phyloP scores from a whole-genome alignment of 2,329 filamentous ascomycete species.

The Xylaria sp. region DNA sequence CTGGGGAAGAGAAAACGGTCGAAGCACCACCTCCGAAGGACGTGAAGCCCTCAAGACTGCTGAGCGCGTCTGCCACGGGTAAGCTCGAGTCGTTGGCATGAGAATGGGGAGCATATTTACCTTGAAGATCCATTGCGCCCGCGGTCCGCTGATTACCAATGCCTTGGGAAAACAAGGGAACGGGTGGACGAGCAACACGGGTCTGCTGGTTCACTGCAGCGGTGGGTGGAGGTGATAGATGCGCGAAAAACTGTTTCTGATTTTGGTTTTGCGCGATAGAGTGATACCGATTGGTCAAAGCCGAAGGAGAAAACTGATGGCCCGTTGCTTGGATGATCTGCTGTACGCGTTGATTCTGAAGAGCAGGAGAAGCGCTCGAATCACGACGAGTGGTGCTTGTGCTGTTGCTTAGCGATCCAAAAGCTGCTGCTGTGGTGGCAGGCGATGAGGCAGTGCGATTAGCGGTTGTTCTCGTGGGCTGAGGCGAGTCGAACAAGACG shows the following conservation, averaged over 20 bases:
- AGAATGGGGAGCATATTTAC: slow-evolving; percentile 47
- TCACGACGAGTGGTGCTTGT: slow-evolving; percentile 47
- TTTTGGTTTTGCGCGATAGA: slow-evolving; percentile 51
- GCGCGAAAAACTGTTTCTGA: slow-evolving; percentile 67
- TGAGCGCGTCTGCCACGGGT: slow-evolving; percentile 57
- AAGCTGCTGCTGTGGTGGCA: slow-evolving; percentile 50
- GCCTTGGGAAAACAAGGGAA: slow-evolving; percentile 72
- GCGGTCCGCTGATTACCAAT: slow-evolving; percentile 54
- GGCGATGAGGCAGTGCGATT: slow-evolving; percentile 51
- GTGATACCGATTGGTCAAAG: slow-evolving; percentile 65
- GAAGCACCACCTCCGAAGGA: slow-evolving; percentile 59
- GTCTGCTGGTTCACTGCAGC: slow-evolving; percentile 62
- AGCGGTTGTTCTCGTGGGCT: slow-evolving; percentile 51
- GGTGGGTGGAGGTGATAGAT: slow-evolving; percentile 66
- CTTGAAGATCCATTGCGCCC: slow-evolving; percentile 62
- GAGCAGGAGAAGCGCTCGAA: slow-evolving; percentile 50
- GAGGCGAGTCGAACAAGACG: slow-evolving; percentile 69
- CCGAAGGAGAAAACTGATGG: slow-evolving; percentile 58
- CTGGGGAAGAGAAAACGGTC: slow-evolving; percentile 59
- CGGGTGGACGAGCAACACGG: slow-evolving; percentile 65
- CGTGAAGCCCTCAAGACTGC: slow-evolving; percentile 64
- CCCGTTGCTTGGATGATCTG: slow-evolving; percentile 65
- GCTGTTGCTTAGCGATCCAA: slow-evolving; percentile 46
- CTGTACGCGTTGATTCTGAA: slow-evolving; percentile 65
- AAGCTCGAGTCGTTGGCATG: slow-evolving; percentile 32